Evolutionary conservation across 345 rosid species (phyloP).

Genomic region (Aquilaria yunnanensis): DNA sequence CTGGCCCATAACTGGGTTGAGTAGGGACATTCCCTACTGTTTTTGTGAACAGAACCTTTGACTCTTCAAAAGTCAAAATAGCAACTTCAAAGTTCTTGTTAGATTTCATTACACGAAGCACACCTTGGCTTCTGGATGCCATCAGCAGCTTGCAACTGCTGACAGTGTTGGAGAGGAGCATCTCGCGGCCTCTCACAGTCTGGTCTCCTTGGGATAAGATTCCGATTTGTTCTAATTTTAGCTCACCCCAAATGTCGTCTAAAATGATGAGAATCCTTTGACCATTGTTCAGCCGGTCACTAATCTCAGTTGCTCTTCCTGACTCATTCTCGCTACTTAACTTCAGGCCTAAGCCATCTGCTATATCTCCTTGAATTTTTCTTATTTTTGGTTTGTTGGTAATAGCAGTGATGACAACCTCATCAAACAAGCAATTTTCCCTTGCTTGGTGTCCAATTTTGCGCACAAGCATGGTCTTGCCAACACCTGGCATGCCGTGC

Average conservation of each 20-base stretch:
- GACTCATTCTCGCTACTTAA: not conserved
- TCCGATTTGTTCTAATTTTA: not conserved
- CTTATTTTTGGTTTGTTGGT: not conserved
- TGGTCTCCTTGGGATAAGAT: not conserved
- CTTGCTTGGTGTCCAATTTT: not conserved
- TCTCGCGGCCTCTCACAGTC: too few species aligned
- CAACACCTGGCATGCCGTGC: conserved; percentile 16
- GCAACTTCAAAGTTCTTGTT: not conserved
- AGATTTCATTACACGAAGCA: conserved; percentile 6
- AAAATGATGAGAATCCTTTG: not conserved
- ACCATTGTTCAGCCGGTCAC: not conserved
- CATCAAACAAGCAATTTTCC: not conserved
- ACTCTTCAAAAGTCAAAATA: conserved; percentile 10
- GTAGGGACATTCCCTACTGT: not conserved
- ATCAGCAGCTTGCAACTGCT: conserved; percentile 17
- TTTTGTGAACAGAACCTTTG: conserved; percentile 11
- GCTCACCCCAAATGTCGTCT: not conserved
- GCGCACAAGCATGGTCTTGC: conserved; percentile 14
- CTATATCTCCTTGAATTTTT: conserved; percentile 19
- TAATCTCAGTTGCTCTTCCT: not conserved
- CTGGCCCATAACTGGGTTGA: not conserved
- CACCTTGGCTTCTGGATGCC: conserved; percentile 8
- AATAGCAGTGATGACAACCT: not conserved
- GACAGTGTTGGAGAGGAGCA: too few species aligned
- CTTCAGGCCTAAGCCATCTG: not conserved